phyloP scores from a whole-genome alignment of 306 rosid species.

The Cucumis melo region DNA sequence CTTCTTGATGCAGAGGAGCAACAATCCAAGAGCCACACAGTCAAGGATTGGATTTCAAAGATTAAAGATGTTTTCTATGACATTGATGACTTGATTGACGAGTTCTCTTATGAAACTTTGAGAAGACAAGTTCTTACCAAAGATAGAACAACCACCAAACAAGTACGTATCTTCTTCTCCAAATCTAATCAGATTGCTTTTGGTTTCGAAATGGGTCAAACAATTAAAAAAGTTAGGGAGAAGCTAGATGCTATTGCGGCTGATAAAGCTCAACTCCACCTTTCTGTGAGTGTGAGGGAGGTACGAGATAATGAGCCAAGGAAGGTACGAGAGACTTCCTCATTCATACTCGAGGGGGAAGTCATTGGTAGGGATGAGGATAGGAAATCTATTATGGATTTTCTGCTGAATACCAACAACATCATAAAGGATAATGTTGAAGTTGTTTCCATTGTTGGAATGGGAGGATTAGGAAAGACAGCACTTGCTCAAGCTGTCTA shows the following conservation, averaged over 20 bases:
- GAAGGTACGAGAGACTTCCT: background rate
- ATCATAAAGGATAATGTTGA: background rate
- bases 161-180: conserved; percentile 12
- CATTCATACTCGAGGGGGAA: background rate
- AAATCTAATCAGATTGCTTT: too few relatives aligned
- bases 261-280: background rate
- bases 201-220: conserved; percentile 1
- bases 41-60: conserved; percentile 10
- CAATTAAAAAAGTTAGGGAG: background rate
- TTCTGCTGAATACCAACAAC: background rate
- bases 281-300: background rate
- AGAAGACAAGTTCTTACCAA: background rate
- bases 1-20: conserved; percentile 16
- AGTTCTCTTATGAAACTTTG: conserved; percentile 6
- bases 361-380: background rate
- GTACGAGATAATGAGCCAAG: background rate
- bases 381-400: background rate
- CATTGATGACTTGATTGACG: conserved; percentile 18
- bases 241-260: background rate
- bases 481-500: background rate
- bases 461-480: conserved; percentile 5
- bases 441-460: background rate
- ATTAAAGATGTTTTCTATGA: background rate
- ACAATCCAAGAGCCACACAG: background rate
- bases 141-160: background rate